phyloP scores from a whole-genome alignment of 2,329 filamentous ascomycete species.

The Fusarium coffeatum region DNA sequence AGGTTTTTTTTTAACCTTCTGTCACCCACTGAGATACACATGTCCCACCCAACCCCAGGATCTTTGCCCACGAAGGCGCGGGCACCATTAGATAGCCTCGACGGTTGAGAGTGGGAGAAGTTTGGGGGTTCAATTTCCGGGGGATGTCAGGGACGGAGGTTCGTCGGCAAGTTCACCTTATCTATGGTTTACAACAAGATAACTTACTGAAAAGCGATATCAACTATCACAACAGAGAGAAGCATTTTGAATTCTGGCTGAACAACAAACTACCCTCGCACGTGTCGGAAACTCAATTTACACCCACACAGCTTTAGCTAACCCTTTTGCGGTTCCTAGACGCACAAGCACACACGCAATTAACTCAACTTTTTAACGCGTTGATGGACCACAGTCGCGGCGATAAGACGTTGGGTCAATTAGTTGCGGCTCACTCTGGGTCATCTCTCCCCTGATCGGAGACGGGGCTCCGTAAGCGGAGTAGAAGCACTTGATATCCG shows the following conservation, averaged over 20 bases:
- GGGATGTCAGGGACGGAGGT: conserved; percentile 12
- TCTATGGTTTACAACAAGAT: conserved; percentile 26
- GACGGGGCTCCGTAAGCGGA: conserved; percentile 29
- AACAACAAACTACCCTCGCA: conserved; percentile 27
- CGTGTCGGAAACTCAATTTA: background rate
- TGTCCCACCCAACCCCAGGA: conserved; percentile 42
- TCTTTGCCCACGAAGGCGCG: conserved; percentile 34
- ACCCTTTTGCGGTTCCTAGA: conserved; percentile 29
- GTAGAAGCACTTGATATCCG: conserved; percentile 15
- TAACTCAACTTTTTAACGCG: conserved; percentile 21
- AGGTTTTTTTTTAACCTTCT: background rate
- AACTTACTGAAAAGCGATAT: conserved; percentile 6
- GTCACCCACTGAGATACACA: conserved; percentile 13
- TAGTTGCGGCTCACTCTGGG: conserved; percentile 10
- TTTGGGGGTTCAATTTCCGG: conserved; percentile 30
- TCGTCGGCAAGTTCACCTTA: conserved; percentile 22
- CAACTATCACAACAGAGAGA: conserved; percentile 22
- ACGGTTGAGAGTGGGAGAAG: conserved; percentile 34
- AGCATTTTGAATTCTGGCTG: conserved; percentile 21
- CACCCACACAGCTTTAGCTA: conserved; percentile 27
- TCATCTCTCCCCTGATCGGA: conserved; percentile 4
- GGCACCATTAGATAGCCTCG: conserved; percentile 39
- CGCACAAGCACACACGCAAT: conserved; percentile 27
- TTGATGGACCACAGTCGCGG: conserved; percentile 11
- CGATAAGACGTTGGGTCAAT: conserved; percentile 27